phyloP scores from a whole-genome alignment of 495 filamentous ascomycete genomes.

The Trichoderma reesei region DNA sequence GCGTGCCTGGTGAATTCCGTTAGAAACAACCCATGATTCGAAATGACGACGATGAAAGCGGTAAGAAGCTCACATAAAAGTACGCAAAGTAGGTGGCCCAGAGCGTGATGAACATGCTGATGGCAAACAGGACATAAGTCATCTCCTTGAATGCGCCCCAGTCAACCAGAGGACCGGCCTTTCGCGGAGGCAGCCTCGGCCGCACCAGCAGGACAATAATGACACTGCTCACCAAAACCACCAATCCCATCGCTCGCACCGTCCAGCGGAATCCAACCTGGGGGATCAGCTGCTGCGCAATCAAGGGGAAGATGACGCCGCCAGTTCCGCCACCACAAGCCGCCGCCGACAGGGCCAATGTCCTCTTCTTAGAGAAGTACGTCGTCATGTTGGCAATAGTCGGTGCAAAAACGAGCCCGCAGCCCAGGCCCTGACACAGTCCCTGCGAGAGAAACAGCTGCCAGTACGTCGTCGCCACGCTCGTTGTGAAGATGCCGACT shows the following conservation, averaged over 20 bases:
- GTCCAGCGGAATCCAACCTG: constrained; percentile 71
- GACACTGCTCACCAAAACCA: constrained; percentile 48
- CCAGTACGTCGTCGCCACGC: constrained; percentile 58
- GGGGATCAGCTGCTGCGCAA: constrained; percentile 60
- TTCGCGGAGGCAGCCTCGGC: constrained; percentile 53
- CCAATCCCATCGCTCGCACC: constrained; percentile 62
- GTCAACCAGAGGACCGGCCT: constrained; percentile 53
- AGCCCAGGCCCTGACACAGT: constrained; percentile 63
- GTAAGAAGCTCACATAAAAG: constrained; percentile 45
- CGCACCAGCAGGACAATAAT: constrained; percentile 46
- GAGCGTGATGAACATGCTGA: constrained; percentile 44
- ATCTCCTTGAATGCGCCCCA: constrained; percentile 48
- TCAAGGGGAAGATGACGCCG: constrained; percentile 64
- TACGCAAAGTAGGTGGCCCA: constrained; percentile 60
- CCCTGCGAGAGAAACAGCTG: constrained; percentile 80
- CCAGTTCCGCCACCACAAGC: constrained; percentile 65
- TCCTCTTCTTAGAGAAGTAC: constrained; percentile 61
- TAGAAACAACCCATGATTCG: constrained; percentile 20
- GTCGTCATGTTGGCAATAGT: constrained; percentile 58
- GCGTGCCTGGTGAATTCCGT: constrained; percentile 14
- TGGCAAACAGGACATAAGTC: constrained; percentile 55
- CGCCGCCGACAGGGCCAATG: constrained; percentile 57
- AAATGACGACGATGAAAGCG: constrained; percentile 15
- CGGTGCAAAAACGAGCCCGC: constrained; percentile 65
- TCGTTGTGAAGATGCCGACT: constrained; percentile 64